A percentile compares a stretch with the other conserved stretches of the same genome.
phyloP scores from a whole-genome alignment of 2,329 filamentous ascomycete genomes.

The Teratosphaeria pseudoeucalypti region DNA sequence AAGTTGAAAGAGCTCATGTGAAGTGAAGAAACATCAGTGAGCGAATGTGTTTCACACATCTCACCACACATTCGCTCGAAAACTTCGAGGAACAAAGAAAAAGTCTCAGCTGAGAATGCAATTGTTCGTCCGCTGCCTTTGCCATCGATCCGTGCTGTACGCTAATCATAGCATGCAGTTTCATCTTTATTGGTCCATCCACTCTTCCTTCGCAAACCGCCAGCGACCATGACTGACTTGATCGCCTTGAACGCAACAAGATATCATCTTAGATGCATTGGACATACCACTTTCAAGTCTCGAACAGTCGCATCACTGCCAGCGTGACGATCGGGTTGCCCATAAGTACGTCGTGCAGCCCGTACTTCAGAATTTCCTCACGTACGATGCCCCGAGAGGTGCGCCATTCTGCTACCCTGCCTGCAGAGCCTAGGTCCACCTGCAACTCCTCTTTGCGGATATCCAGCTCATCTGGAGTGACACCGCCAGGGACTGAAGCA shows the following conservation, averaged over 20 bases:
- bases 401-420: conserved; percentile 40
- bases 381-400: conserved; percentile 40
- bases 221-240: too few relatives aligned
- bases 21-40: background rate
- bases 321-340: conserved; percentile 44
- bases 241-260: too few relatives aligned
- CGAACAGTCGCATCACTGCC: conserved; percentile 41
- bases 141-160: too few relatives aligned
- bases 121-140: background rate
- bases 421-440: conserved; percentile 37
- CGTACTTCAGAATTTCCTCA: conserved; percentile 46
- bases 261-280: background rate
- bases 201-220: too few relatives aligned
- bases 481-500: conserved; percentile 29
- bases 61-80: background rate
- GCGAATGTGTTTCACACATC: background rate
- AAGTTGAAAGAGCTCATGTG: background rate
- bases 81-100: background rate
- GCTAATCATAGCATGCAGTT: too few relatives aligned
- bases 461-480: conserved; percentile 38
- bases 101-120: background rate
- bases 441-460: conserved; percentile 31
- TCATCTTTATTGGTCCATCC: too few relatives aligned
- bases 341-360: conserved; percentile 50
- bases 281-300: conserved; percentile 3